Conservation (phyloP, 345 rosid species). For the Camelina neglecta region DNA sequence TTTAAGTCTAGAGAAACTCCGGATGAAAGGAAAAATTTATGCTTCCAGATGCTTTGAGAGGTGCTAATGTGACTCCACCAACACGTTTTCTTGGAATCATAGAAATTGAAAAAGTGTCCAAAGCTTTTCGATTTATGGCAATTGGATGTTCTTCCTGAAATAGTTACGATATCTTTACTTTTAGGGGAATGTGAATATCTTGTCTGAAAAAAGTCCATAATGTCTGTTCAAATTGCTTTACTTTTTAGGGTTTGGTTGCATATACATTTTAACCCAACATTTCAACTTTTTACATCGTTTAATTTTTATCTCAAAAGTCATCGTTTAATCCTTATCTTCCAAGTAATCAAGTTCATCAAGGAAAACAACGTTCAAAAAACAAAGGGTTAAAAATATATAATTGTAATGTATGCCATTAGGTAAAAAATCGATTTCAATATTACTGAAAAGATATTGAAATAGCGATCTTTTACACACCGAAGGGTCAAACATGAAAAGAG, state of each 20-base stretch:
- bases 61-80: background rate
- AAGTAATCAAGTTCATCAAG: background rate
- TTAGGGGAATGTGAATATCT: background rate
- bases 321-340: background rate
- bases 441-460: slow-evolving; percentile 30
- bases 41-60: background rate
- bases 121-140: background rate
- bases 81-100: background rate
- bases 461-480: slow-evolving; percentile 28
- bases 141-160: background rate
- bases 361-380: too few relatives aligned
- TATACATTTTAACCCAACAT: background rate
- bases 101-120: background rate
- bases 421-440: slow-evolving; percentile 36
- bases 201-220: slow-evolving; percentile 8
- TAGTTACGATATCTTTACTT: background rate
- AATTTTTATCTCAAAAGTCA: background rate
- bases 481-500: slow-evolving; percentile 30
- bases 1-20: background rate
- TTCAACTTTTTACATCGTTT: background rate
- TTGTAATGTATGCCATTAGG: slow-evolving; percentile 36
- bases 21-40: background rate
- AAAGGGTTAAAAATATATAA: background rate
- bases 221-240: background rate
- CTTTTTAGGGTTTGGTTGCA: background rate